A percentile compares a stretch with the other conserved stretches of the same genome.
Conservation (phyloP, 805 yeast genomes). For the Lipomyces sp. region DNA sequence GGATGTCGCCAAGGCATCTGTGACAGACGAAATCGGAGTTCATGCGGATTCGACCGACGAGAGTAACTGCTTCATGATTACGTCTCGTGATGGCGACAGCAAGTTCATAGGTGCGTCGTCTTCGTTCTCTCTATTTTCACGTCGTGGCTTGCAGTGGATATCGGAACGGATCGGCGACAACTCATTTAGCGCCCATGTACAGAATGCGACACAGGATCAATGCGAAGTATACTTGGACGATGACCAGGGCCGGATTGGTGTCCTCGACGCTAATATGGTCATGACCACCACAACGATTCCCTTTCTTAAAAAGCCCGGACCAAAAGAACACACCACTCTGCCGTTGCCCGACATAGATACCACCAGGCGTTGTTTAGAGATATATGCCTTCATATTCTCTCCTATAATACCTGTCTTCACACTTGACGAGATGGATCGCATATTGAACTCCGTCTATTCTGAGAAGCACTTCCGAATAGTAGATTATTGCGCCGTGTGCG, state of each 20-base stretch:
- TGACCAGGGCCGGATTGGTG: constrained; percentile 10
- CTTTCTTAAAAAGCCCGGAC: background rate
- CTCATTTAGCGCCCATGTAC: constrained; percentile 13
- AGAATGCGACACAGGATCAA: background rate
- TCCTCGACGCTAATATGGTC: background rate
- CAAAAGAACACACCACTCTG: background rate
- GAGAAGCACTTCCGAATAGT: constrained; percentile 13
- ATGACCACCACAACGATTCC: background rate
- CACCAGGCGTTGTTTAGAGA: constrained; percentile 3
- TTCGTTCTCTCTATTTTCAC: constrained; percentile 33
- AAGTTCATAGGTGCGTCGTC: constrained; percentile 35
- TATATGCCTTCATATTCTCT: background rate
- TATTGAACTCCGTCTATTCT: constrained; percentile 20
- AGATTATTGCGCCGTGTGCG: constrained; percentile 28
- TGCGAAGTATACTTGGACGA: background rate
- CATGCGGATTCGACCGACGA: constrained; percentile 3
- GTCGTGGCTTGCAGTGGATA: constrained; percentile 38
- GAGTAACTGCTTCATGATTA: background rate
- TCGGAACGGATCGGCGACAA: constrained; percentile 29
- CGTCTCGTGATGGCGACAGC: constrained; percentile 14
- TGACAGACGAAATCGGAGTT: background rate
- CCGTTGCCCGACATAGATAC: constrained; percentile 11
- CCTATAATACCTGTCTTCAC: constrained; percentile 22
- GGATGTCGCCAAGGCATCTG: background rate
- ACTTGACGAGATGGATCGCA: constrained; percentile 17